A percentile compares a stretch with the other conserved stretches of the same genome.
These are phyloP conservation scores for Leccinum sublutescens DNA, from an alignment of 768 basidiomycete genomes.

Conservation along the genomic window DNA sequence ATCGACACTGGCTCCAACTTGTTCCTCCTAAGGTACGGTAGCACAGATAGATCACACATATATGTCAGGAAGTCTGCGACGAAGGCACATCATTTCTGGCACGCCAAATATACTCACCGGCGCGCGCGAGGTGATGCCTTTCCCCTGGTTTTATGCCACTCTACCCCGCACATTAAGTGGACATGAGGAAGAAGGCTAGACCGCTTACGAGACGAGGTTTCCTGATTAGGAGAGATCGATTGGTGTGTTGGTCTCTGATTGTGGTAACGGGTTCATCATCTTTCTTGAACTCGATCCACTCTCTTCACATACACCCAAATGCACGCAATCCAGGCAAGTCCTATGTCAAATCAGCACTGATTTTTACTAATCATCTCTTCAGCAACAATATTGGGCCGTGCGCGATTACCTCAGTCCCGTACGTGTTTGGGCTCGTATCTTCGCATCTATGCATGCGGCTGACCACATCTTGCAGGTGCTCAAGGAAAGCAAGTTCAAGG, in stretches of 20 bases:
- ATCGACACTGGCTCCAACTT: too few species aligned
- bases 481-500: constrained; percentile 98
- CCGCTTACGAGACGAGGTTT: constrained; percentile 17
- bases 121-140: too few species aligned
- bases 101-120: too few species aligned
- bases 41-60: too few species aligned
- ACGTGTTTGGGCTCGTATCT: constrained; percentile 33
- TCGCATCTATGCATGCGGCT: constrained; percentile 23
- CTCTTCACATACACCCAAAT: constrained; percentile 26
- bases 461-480: constrained; percentile 63
- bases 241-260: constrained; percentile 30
- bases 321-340: constrained; percentile 49
- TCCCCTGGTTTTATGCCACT: too few species aligned
- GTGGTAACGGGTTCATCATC: constrained; percentile 17
- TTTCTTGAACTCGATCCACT: constrained; percentile 20
- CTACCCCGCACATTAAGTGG: too few species aligned
- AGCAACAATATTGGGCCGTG: constrained; percentile 93
- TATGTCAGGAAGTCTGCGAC: too few species aligned
- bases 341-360: neutral
- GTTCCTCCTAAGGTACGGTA: too few species aligned
- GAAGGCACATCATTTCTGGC: too few species aligned
- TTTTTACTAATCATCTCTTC: constrained; percentile 3
- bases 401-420: constrained; percentile 93
- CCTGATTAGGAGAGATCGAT: constrained; percentile 36
- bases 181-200: too few species aligned